A percentile compares a stretch with the other conserved stretches of the same genome.
These are phyloP conservation scores for Mercurialis annua DNA, from an alignment of 345 rosid genomes.

Conservation along the genomic window DNA sequence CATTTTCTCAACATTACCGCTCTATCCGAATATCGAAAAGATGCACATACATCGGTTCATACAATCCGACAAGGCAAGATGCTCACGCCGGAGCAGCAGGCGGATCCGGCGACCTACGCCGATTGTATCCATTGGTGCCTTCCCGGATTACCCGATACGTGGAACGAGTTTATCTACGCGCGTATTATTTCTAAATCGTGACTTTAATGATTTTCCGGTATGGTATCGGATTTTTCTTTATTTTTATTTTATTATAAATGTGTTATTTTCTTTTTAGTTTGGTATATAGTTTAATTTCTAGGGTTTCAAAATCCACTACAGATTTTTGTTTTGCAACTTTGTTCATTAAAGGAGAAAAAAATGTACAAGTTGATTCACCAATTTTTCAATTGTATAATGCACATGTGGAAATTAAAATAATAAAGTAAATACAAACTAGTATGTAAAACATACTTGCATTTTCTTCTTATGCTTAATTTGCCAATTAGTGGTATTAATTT, in stretches of 20 bases:
- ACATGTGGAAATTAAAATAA: slow-evolving; percentile 1
- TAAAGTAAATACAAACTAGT: background rate
- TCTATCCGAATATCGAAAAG: slow-evolving; percentile 80
- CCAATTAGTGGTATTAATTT: background rate
- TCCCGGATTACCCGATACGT: slow-evolving; percentile 87
- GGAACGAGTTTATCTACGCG: slow-evolving; percentile 85
- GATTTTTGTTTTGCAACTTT: background rate
- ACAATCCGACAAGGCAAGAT: slow-evolving; percentile 82
- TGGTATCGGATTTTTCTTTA: background rate
- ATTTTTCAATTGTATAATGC: slow-evolving; percentile 14
- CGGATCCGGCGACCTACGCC: slow-evolving; percentile 74
- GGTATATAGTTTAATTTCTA: background rate
- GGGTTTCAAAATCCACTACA: background rate
- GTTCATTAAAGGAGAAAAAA: background rate
- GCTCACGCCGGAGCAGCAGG: slow-evolving; percentile 68
- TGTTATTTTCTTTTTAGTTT: background rate
- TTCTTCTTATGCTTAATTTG: background rate
- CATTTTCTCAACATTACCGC: slow-evolving; percentile 66
- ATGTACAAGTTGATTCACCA: background rate
- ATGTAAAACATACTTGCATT: background rate
- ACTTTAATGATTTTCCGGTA: slow-evolving; percentile 18
- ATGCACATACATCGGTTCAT: slow-evolving; percentile 82
- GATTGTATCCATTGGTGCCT: slow-evolving; percentile 99
- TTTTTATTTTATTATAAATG: background rate
- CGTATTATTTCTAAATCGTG: slow-evolving; percentile 63